Base-by-base conservation (phyloP, 2,329 filamentous ascomycete species). In the Fusarium hainanense region DNA sequence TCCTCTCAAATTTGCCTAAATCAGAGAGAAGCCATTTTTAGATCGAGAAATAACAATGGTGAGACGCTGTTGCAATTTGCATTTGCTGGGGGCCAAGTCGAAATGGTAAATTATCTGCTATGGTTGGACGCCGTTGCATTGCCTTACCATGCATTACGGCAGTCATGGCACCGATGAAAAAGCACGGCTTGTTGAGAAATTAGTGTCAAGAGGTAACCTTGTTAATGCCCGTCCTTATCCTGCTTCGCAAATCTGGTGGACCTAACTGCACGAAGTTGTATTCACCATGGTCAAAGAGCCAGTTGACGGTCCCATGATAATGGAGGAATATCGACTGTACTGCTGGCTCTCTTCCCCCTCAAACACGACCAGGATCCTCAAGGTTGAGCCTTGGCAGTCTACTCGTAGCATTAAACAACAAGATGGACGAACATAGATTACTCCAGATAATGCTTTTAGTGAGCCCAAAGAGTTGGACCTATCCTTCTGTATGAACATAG, bases 361-460 rank as follows among this genome's bases (percentile, higher is more conserved):
- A 7, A 10, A 37, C 34, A n/a, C 10, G 10, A 10, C 34, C 34
- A 37, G 34, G 10, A 37, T 2, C 34, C 34, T n/a, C 18, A n/a
- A 18, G 16, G 28, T 54, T 13, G 13, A 18, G 6, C 11, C 28
- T 14, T 18, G 21, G 32, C 18, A 20, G n/a, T 32, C 32, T 30
- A 11, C 23, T 20, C 11, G 25, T 21, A 34, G 20, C 6, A 9
- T 23, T 8, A 41, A 9, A 40, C 20, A 18, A 52, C 43, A 9
- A 50, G 49, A 40, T 56, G 42, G 52, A 64, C 44, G 50, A 69
- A 47, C 48, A 65, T 70, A 55, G 54, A 68, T 68, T 60, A 63
- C 64, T 69, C 69, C 62, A 37, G 51, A 55, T 58, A 54, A 69
- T 66, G 68, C 68, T 73, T 74, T 74, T 70, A 57, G 48, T 66